phyloP scores from a whole-genome alignment of 192 early-diverging fungal species.

The Mortierella alpina region DNA sequence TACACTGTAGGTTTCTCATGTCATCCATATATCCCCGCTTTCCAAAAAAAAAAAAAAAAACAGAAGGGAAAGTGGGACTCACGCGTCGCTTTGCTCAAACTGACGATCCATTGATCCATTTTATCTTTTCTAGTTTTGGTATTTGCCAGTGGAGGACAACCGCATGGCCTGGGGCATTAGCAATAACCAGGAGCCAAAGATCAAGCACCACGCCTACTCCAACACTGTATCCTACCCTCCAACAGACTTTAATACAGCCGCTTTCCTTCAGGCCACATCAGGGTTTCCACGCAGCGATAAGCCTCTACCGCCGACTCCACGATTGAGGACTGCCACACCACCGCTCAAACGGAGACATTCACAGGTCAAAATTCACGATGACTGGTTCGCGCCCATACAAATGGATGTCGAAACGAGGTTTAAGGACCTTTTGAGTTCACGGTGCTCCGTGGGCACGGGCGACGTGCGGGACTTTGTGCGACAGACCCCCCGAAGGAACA shows the following conservation, averaged over 20 bases:
- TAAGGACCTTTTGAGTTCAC: slow-evolving; percentile 25
- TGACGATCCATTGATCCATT: background rate
- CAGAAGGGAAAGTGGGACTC: background rate
- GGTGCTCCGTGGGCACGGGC: slow-evolving; percentile 18
- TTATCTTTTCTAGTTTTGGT: slow-evolving; percentile 30
- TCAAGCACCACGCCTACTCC: slow-evolving; percentile 21
- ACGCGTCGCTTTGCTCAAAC: background rate
- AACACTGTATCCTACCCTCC: background rate
- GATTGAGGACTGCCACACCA: background rate
- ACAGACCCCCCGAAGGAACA: slow-evolving; percentile 10
- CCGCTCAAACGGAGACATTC: background rate
- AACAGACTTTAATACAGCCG: no score
- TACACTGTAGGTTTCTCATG: slow-evolving; percentile 12
- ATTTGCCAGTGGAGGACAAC: slow-evolving; percentile 20
- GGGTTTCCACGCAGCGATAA: background rate
- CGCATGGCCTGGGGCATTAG: slow-evolving; percentile 32
- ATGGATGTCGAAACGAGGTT: slow-evolving; percentile 20
- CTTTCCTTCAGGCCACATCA: background rate
- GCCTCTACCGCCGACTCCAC: background rate
- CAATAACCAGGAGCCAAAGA: slow-evolving; percentile 8
- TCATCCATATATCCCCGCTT: background rate
- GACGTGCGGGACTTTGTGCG: slow-evolving; percentile 30
- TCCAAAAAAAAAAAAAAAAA: background rate
- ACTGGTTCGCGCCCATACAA: slow-evolving; percentile 13
- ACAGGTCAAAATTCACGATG: slow-evolving; percentile 4